Evolutionary conservation across 768 basidiomycete species (phyloP), one percentile per base, ranked within the genome.

Genomic region (Boletus bicolor): DNA sequence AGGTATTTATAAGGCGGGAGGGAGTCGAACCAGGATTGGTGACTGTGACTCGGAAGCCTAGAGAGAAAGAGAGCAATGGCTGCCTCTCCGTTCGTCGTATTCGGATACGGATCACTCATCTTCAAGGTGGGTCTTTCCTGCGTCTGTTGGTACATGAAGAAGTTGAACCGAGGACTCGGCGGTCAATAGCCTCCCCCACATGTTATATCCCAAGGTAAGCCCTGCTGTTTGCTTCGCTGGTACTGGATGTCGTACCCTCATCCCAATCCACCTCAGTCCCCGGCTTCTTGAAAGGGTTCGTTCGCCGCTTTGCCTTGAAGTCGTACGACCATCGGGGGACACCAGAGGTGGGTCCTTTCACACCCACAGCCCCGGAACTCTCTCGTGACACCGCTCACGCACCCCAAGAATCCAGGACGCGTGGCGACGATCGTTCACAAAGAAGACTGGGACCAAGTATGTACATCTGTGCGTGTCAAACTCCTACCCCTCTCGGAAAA

Each of bases 241-340:
- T n/a, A 32, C 32, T 21, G n/a, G 28, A 7, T n/a, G 15, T 19
- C 28, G 10, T 9, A 30, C 26, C 15, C 47, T 8, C 15, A 7
- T 2, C 38, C 5, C 21, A 28, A 54, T 37, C 2, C 2, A 9
- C 11, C 5, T 19, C 37, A 87, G 90, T 78, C 1, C 79, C 89
- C 0, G 93, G 93, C 7, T 97, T 87, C 63, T 75, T 97, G 61
- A 96, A 93, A 72, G 90, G 90, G 34, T 93, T 92, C 55, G 89
- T 95, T 1, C 82, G 93, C 1, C 77, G 93, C 26, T 97, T 97
- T 67, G 91, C 93, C 0, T 91, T 95, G 72, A 83, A 84, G 63
- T 94, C 92, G 50, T 89, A 91, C 68, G 94, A 96, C 68, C 94
- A 97, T 71, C 81, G 94, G 14, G 94, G 94, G 26, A 95, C 92